A percentile compares a stretch with the other conserved stretches of the same genome.
Evolutionary conservation across 1,284 basidiomycete species (phyloP).

Genomic region (Volvariella volvacea): DNA sequence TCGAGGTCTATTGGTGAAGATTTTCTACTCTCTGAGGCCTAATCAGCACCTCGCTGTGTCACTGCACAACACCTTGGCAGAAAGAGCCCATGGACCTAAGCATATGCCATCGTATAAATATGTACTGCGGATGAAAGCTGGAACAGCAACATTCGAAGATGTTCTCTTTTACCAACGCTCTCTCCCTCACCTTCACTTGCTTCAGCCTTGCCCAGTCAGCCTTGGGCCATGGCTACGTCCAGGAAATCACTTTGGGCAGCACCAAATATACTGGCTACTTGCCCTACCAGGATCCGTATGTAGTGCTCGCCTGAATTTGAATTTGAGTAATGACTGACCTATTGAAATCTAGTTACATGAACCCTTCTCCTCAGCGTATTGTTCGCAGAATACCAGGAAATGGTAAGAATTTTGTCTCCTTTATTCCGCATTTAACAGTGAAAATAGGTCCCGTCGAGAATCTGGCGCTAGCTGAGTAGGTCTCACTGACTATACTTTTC

Average conservation of each 20-base stretch:
- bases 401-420: constrained; percentile 19
- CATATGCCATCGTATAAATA: too few species aligned
- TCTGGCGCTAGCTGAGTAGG: constrained; percentile 28
- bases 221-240: constrained; percentile 23
- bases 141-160: too few species aligned
- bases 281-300: constrained; percentile 17
- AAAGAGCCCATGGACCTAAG: too few species aligned
- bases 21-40: too few species aligned
- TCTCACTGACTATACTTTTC: neutral
- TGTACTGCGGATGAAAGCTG: too few species aligned
- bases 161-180: too few species aligned
- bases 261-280: constrained; percentile 25
- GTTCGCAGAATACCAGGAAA: constrained; percentile 41
- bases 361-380: constrained; percentile 33
- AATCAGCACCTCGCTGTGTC: too few species aligned
- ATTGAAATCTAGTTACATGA: constrained; percentile 8
- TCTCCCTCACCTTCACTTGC: constrained; percentile 10
- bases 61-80: too few species aligned
- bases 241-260: constrained; percentile 24
- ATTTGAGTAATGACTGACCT: neutral
- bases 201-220: constrained; percentile 15
- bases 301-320: neutral
- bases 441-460: constrained; percentile 28
- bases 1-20: too few species aligned
- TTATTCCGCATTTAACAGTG: neutral